Percentiles rank a stretch among this genome's conserved stretches.
phyloP scores from a whole-genome alignment of 768 basidiomycete genomes.

The Hygrocybe punicea region DNA sequence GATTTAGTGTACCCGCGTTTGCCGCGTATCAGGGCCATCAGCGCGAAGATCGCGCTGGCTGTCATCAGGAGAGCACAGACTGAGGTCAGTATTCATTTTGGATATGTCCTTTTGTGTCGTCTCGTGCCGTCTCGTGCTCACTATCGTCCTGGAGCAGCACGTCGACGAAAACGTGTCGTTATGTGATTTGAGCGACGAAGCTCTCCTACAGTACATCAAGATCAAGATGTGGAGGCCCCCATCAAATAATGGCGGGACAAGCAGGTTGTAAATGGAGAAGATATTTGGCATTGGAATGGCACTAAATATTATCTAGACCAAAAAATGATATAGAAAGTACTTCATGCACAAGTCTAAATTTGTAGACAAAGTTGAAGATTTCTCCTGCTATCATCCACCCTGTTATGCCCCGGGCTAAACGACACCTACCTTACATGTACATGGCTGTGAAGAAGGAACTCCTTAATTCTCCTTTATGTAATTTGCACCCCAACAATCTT shows the following conservation, averaged over 20 bases:
- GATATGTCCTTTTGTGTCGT: background rate
- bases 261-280: constrained; percentile 4
- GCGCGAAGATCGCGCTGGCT: constrained; percentile 56
- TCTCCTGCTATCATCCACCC: background rate
- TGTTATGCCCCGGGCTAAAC: background rate
- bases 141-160: constrained; percentile 24
- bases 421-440: no score
- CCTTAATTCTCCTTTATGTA: no score
- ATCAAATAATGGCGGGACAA: constrained; percentile 9
- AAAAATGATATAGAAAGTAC: no score
- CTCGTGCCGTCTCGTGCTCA: background rate
- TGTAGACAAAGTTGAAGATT: no score
- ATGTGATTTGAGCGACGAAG: constrained; percentile 46
- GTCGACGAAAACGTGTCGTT: constrained; percentile 47
- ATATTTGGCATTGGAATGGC: background rate
- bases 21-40: constrained; percentile 62
- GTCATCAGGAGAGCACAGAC: constrained; percentile 64
- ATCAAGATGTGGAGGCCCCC: constrained; percentile 56
- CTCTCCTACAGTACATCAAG: constrained; percentile 47
- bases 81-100: constrained; percentile 41
- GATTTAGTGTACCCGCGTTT: constrained; percentile 69
- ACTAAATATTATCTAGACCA: no score
- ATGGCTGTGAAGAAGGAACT: no score
- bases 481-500: no score
- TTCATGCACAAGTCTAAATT: no score